Evolutionary conservation across 176 grass and related monocot genomes (phyloP), one percentile per base, ranked within the genome.

Genomic region (Zea luxurians): DNA sequence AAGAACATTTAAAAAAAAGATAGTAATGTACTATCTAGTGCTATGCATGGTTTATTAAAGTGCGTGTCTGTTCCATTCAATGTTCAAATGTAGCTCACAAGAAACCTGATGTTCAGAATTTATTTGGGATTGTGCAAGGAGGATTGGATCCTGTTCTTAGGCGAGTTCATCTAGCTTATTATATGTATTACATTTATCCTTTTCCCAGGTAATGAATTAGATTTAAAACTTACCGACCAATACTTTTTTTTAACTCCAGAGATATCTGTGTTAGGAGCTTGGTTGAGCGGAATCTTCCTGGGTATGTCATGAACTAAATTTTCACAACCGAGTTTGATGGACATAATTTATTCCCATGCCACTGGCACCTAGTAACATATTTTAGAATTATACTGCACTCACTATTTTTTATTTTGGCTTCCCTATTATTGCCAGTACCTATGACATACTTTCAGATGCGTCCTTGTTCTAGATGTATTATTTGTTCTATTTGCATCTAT

Each of bases 91-190:
- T 85, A 98, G 89, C 95, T 90, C 89, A 98, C 85, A 88, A 98
- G 87, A 98, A 87, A 85, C 89, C 96, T 52, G 81, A 92, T 80
- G 87, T 74, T n/a, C 96, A 98, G 68, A 92, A 94, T 47, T 89
- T 98, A 86, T 98, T 98, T 83, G 96, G 92, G 82, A 94, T 98
- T 83, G 96, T 94, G 59, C 91, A 98, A 98, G 95, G 96, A 85
- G 96, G 92, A 80, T 78, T 98, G 76, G 92, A 98, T 89, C 91
- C 96, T 65, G 75, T 94, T 90, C 89, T 98, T 50, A 86, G 96
- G 96, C 90, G 75, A 85, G 85, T 77, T 78, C 48, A 58, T 78
- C 54, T 60, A 52, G 27, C 64, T 71, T 83, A 48, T 77, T 80
- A 53, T 61, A 71, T 71, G 17, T 27, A 49, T 7, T 48, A n/a